Evolutionary conservation across 1,139 yeast species (phyloP).

Genomic region (Yamadazyma trypodendri): DNA sequence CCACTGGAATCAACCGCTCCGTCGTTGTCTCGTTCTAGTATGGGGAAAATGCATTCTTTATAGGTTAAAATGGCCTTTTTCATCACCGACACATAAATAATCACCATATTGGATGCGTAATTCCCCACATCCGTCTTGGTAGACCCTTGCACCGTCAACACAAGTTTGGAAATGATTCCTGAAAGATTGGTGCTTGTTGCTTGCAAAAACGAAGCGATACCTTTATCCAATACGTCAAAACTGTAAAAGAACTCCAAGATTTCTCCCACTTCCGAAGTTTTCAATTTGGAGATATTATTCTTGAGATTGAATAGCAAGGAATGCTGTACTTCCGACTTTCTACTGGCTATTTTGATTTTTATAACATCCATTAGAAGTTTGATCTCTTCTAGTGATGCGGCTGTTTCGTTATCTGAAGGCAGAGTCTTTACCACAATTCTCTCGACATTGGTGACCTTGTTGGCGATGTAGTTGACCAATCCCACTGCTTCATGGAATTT

Average conservation of each 20-base stretch:
- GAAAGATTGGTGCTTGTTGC: constrained; percentile 38
- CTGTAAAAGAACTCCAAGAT: constrained; percentile 37
- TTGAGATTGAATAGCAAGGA: constrained; percentile 40
- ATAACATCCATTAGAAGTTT: constrained; percentile 42
- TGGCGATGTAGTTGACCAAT: constrained; percentile 43
- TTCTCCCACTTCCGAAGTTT: constrained; percentile 31
- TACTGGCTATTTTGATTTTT: constrained; percentile 35
- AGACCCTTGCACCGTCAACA: constrained; percentile 45
- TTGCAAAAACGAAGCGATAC: constrained; percentile 35
- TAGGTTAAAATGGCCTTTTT: constrained; percentile 37
- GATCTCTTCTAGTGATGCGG: constrained; percentile 30
- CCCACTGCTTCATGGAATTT: constrained; percentile 57
- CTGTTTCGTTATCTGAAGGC: constrained; percentile 14
- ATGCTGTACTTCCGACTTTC: constrained; percentile 39
- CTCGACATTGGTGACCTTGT: constrained; percentile 28
- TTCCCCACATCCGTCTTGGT: constrained; percentile 47
- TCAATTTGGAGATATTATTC: constrained; percentile 32
- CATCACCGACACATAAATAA: constrained; percentile 40
- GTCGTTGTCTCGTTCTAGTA: constrained; percentile 28
- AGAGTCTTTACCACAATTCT: constrained; percentile 12
- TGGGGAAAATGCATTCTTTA: constrained; percentile 33
- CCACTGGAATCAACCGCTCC: constrained; percentile 42
- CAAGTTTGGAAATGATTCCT: constrained; percentile 34
- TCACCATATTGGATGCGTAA: constrained; percentile 43
- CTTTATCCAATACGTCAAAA: constrained; percentile 39